Evolutionary conservation across 306 rosid genomes (phyloP).

Genomic region (Sicyos edulis): DNA sequence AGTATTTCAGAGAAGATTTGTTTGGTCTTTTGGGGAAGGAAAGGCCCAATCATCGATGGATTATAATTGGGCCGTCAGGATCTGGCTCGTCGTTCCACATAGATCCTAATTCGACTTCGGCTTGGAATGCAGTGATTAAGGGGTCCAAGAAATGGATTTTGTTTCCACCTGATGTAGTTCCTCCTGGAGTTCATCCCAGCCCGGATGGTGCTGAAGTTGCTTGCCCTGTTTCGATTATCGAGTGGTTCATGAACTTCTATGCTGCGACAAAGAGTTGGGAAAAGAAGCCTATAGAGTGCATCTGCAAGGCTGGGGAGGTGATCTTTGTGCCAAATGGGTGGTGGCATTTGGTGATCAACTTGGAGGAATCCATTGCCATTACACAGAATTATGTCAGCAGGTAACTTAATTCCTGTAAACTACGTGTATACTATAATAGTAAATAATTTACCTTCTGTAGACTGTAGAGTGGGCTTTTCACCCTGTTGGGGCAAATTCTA

Average conservation of each 20-base stretch:
- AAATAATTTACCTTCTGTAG: background rate
- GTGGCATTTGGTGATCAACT: conserved; percentile 98
- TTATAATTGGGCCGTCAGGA: conserved; percentile 82
- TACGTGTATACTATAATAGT: background rate
- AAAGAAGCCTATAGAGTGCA: conserved; percentile 76
- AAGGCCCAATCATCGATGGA: conserved; percentile 85
- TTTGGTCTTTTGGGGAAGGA: conserved; percentile 66
- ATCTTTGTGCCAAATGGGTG: conserved; percentile 90
- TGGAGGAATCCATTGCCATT: conserved; percentile 88
- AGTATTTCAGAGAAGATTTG: conserved; percentile 73
- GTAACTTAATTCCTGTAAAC: conserved; percentile 29
- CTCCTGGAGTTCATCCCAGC: conserved; percentile 93
- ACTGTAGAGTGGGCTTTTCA: too few relatives aligned
- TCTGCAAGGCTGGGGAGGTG: conserved; percentile 88
- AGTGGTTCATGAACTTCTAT: conserved; percentile 98
- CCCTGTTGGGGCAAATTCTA: too few relatives aligned
- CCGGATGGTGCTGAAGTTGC: conserved; percentile 93
- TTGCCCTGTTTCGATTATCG: conserved; percentile 83
- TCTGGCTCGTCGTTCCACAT: conserved; percentile 92
- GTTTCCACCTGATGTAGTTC: conserved; percentile 84
- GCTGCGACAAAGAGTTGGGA: conserved; percentile 62
- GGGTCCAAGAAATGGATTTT: conserved; percentile 94
- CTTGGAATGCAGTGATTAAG: conserved; percentile 92
- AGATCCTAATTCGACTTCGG: conserved; percentile 92
- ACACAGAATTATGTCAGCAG: conserved; percentile 93